Evolutionary conservation across 202 grass and related monocot genomes (phyloP).

Genomic region (Carex arenaria): DNA sequence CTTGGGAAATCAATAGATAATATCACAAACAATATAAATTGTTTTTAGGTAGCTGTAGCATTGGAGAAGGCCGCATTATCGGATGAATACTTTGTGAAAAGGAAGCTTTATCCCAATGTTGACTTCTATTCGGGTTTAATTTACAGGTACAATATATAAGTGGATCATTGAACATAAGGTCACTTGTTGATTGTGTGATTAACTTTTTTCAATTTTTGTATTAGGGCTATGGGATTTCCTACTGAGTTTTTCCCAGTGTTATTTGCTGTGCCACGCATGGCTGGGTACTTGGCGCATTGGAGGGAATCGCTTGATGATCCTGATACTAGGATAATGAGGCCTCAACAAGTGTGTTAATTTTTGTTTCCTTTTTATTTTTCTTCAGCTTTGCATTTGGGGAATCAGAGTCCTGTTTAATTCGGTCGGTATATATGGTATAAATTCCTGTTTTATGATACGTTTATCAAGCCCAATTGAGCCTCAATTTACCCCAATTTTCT

Average conservation of each 20-base stretch:
- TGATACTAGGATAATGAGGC: slow-evolving; percentile 51
- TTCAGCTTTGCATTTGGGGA: too few relatives aligned
- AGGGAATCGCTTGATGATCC: slow-evolving; percentile 50
- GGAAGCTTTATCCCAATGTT: slow-evolving; percentile 56
- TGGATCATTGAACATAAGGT: not conserved
- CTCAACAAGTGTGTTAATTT: slow-evolving; percentile 34
- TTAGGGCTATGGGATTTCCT: slow-evolving; percentile 49
- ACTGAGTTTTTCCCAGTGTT: slow-evolving; percentile 43
- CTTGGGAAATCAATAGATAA: not conserved
- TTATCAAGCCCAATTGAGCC: not conserved
- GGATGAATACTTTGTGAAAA: slow-evolving; percentile 44
- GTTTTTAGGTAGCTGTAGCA: slow-evolving; percentile 41
- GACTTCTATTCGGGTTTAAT: slow-evolving; percentile 56
- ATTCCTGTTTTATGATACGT: not conserved
- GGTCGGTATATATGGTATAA: not conserved
- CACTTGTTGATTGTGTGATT: not conserved
- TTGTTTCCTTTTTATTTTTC: not conserved
- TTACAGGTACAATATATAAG: slow-evolving; percentile 28
- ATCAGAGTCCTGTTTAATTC: too few relatives aligned
- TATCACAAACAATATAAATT: not conserved
- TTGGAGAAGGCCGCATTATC: slow-evolving; percentile 49
- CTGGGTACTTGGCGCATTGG: slow-evolving; percentile 44
- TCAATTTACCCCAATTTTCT: not conserved
- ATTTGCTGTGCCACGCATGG: slow-evolving; percentile 44
- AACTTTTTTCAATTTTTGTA: slow-evolving; percentile 4